Evolutionary conservation across 139 green algal species (phyloP), one percentile per base, ranked within the genome.

Genomic region (Parachlorella kessleri): DNA sequence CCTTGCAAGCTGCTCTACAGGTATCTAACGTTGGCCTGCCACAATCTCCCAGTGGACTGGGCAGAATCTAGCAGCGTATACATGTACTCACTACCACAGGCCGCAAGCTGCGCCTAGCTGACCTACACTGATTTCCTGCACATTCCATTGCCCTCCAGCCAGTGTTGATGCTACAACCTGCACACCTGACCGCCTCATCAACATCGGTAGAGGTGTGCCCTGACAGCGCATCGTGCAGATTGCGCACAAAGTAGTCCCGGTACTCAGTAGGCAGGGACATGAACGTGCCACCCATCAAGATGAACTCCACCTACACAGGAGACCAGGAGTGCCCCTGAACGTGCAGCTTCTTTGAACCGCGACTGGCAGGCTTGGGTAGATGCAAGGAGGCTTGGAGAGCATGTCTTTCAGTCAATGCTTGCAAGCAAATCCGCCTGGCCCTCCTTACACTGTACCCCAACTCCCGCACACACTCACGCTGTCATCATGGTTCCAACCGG

Each of bases 271-370:
- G 96, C 70, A 99, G 85, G 6, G 88, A 96, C 96, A 99, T 99
- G 88, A 99, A 99, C 48, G 96, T 99, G 66, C 96, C 96, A n/a
- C 96, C 96, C 96, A 99, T 99, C 2, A 99, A 86, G 79, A 99
- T 98, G 88, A 96, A 99, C 90, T 99, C 96, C 32, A 98, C 95
- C 88, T 92, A 74, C 41, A n/a, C n/a, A n/a, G n/a, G n/a, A n/a
- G n/a, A n/a, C n/a, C n/a, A n/a, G n/a, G n/a, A n/a, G n/a, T n/a
- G n/a, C n/a, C n/a, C n/a, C n/a, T n/a, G n/a, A n/a, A n/a, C n/a
- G n/a, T n/a, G n/a, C n/a, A n/a, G n/a, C n/a, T n/a, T n/a, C n/a
- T n/a, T n/a, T n/a, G n/a, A n/a, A n/a, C n/a, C n/a, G n/a, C n/a
- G n/a, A n/a, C n/a, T n/a, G n/a, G n/a, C n/a, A n/a, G n/a, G n/a